These are phyloP conservation scores for Andrographis paniculata DNA, from an alignment of 305 asterid species.

Conservation along the genomic window DNA sequence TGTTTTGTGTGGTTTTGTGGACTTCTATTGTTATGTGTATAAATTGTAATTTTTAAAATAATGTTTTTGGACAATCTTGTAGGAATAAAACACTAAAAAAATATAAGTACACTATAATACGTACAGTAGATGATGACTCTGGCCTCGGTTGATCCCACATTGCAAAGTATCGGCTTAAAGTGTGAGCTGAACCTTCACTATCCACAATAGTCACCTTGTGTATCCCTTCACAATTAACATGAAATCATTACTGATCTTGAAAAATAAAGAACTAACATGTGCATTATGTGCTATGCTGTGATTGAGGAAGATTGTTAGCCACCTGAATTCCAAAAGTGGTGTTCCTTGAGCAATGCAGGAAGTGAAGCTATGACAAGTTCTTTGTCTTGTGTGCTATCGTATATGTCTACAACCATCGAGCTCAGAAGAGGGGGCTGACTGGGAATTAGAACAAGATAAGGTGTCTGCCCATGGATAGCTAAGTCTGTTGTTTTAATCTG, in stretches of 20 bases:
- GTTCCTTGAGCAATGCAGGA: slow-evolving; percentile 69
- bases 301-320: too few species aligned
- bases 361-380: slow-evolving; percentile 42
- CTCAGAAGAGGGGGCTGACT: slow-evolving; percentile 93
- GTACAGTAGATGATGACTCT: slow-evolving; percentile 68
- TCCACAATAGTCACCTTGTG: slow-evolving; percentile 72
- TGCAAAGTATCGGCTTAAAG: slow-evolving; percentile 69
- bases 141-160: slow-evolving; percentile 90
- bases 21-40: too few species aligned
- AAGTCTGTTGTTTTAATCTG: too few species aligned
- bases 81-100: too few species aligned
- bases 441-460: too few species aligned
- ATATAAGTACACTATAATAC: too few species aligned
- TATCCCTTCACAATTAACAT: slow-evolving; percentile 45
- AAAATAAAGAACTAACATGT: too few species aligned
- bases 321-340: slow-evolving; percentile 85
- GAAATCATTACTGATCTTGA: neutral
- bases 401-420: slow-evolving; percentile 75
- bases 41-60: too few species aligned
- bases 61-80: too few species aligned
- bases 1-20: too few species aligned
- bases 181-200: slow-evolving; percentile 45
- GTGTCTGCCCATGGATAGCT: too few species aligned
- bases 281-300: too few species aligned
- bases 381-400: slow-evolving; percentile 43